These are phyloP conservation scores for Saccharomyces hybrid DNA, from an alignment of 1,139 yeast genomes.

Conservation along the genomic window DNA sequence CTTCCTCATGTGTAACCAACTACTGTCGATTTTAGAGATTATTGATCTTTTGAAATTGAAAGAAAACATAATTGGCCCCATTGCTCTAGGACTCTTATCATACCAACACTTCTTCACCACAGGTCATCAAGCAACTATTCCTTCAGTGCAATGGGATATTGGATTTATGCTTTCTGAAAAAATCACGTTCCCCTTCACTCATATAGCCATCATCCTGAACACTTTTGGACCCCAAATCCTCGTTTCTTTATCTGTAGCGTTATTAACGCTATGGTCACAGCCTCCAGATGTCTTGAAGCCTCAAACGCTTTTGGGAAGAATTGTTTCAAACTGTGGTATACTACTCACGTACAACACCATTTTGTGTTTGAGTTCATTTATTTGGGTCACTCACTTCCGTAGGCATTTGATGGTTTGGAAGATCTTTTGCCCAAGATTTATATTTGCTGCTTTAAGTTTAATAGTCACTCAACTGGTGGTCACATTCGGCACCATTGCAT, in stretches of 20 bases:
- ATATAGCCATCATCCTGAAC: conserved; percentile 67
- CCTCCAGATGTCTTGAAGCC: conserved; percentile 49
- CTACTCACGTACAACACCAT: conserved; percentile 64
- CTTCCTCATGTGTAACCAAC: conserved; percentile 59
- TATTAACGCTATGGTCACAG: conserved; percentile 79
- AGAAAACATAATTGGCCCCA: conserved; percentile 62
- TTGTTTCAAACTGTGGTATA: conserved; percentile 66
- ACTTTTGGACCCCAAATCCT: conserved; percentile 82
- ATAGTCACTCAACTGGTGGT: conserved; percentile 56
- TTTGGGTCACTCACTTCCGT: conserved; percentile 80
- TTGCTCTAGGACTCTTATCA: conserved; percentile 66
- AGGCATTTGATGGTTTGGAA: conserved; percentile 99
- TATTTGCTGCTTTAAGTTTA: conserved; percentile 73
- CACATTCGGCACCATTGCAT: conserved; percentile 53
- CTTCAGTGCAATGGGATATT: conserved; percentile 91
- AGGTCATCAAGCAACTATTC: conserved; percentile 95
- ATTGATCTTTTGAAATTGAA: conserved; percentile 58
- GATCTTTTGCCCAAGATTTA: conserved; percentile 92
- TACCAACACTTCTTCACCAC: conserved; percentile 82
- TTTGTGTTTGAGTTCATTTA: conserved; percentile 61
- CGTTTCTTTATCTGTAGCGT: conserved; percentile 58
- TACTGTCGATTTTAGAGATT: conserved; percentile 67
- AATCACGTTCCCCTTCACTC: conserved; percentile 79
- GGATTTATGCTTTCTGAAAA: conserved; percentile 76
- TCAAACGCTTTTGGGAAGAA: conserved; percentile 58